Percentiles rank a stretch among this genome's conserved stretches.
Evolutionary conservation across 805 yeast genomes (phyloP).

Genomic region (Torulaspora indica): DNA sequence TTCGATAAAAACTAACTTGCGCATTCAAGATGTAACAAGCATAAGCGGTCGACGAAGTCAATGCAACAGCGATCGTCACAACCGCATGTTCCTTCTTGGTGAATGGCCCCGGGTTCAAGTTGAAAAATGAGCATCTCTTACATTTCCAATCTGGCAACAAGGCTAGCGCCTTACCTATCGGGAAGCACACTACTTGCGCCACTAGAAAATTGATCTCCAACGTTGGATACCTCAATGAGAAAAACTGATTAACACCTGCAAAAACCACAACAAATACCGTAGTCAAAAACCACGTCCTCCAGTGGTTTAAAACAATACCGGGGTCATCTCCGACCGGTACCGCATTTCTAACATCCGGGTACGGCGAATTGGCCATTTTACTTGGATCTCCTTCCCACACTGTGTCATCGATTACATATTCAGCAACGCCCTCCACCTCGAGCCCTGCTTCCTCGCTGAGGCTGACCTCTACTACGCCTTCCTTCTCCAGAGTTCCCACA

Average conservation of each 20-base stretch:
- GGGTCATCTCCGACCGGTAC: slow-evolving; percentile 52
- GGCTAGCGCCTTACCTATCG: slow-evolving; percentile 45
- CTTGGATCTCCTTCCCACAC: slow-evolving; percentile 28
- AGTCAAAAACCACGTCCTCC: slow-evolving; percentile 53
- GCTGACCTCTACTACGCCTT: neutral
- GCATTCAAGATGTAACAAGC: slow-evolving; percentile 55
- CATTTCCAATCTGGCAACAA: slow-evolving; percentile 41
- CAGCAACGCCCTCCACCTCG: neutral
- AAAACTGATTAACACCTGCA: slow-evolving; percentile 53
- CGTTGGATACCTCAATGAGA: slow-evolving; percentile 50
- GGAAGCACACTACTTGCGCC: slow-evolving; percentile 51
- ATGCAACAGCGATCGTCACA: slow-evolving; percentile 46
- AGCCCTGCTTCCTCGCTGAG: neutral
- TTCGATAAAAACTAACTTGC: slow-evolving; percentile 42
- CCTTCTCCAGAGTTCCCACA: neutral
- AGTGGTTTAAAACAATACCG: slow-evolving; percentile 44
- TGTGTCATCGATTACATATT: slow-evolving; percentile 4
- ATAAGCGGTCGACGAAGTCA: slow-evolving; percentile 45
- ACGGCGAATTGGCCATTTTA: slow-evolving; percentile 30
- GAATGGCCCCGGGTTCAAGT: slow-evolving; percentile 50
- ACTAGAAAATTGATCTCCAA: slow-evolving; percentile 48
- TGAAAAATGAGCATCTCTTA: slow-evolving; percentile 29
- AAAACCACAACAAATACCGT: slow-evolving; percentile 49
- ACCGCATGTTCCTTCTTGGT: slow-evolving; percentile 51
- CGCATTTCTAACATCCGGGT: slow-evolving; percentile 56